Base-by-base conservation (phyloP, 805 yeast genomes). In the Saccharomycopsis malanga region DNA sequence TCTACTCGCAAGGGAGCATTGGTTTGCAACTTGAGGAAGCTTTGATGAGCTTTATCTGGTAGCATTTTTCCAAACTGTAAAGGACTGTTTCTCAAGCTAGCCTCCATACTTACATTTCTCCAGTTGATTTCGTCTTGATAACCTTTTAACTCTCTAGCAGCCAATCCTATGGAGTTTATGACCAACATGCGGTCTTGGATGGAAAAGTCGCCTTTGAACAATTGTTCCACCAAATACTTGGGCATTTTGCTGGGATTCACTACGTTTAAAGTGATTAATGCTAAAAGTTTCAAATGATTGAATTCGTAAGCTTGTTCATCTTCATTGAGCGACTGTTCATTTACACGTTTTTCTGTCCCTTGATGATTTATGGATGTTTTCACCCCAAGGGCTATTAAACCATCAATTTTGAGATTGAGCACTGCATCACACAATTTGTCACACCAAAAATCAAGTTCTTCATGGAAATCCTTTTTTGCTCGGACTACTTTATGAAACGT, bases 141-240 rank as follows among this genome's bases (percentile, higher is more conserved):
- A 0, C 88, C 91, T 38, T 83, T 67, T 7, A 88, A 67, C 53
- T 84, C 87, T 50, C 95, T 64, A 0, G 88, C 87, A 2, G 85
- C 76, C 21, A 88, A 64, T 0, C 89, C 81, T 10, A 87, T 58
- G 0, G 85, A 66, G 3, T 89, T 76, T 17, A 93, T 61, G 6
- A 89, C 68, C 24, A 76, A 65, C 64, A 89, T 69, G 41, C 98
- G 64, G 50, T 82, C 89, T 52, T 84, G 93, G 17, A 93, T 61
- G 0, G 95, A 87, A 52, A 83, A 77, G 57, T 91, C 98, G 0
- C 89, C 88, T 0, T 73, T 69, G 30, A 77, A 66, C 15, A 88
- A 65, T 15, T 37, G 39, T 30, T 43, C 25, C 12, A 47, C 34
- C 30, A 51, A 45, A 42, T 25, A 39, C n/a, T 29, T 29, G 7